A percentile compares a stretch with the other conserved stretches of the same genome.
phyloP scores from a whole-genome alignment of 169 alveolate genomes.

The Babesia bigemina region DNA sequence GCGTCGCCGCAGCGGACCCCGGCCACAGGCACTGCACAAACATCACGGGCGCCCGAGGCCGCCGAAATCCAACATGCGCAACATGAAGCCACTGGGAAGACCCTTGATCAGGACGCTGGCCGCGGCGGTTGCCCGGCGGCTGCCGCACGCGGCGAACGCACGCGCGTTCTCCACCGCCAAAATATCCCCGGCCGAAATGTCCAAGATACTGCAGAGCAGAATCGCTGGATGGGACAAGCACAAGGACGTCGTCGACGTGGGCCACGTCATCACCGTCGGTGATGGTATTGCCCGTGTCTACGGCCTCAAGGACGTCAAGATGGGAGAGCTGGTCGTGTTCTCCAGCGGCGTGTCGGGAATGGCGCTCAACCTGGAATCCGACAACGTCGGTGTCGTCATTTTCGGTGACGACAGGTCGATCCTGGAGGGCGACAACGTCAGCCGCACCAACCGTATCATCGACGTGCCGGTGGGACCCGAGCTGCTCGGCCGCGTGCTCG shows the following conservation, averaged over 20 bases:
- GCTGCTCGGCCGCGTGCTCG: constrained; percentile 96
- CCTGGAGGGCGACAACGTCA: constrained; percentile 93
- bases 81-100: constrained; percentile 36
- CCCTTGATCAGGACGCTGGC: constrained; percentile 35
- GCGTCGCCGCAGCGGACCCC: constrained; percentile 1
- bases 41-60: not conserved
- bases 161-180: constrained; percentile 68
- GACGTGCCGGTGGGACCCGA: constrained; percentile 96
- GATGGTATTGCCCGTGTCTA: constrained; percentile 97
- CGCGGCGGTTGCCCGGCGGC: constrained; percentile 19
- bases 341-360: constrained; percentile 88
- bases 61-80: constrained; percentile 5
- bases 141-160: not conserved
- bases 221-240: constrained; percentile 81
- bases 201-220: constrained; percentile 79
- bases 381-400: constrained; percentile 96
- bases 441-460: constrained; percentile 93
- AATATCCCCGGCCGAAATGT: constrained; percentile 84
- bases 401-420: constrained; percentile 96
- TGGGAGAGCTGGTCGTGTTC: constrained; percentile 96
- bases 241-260: constrained; percentile 90
- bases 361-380: constrained; percentile 97
- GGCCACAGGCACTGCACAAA: not conserved
- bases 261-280: constrained; percentile 95
- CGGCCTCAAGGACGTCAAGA: constrained; percentile 93